These are phyloP conservation scores for Trifolium repens DNA, from an alignment of 306 rosid genomes.

Conservation along the genomic window DNA sequence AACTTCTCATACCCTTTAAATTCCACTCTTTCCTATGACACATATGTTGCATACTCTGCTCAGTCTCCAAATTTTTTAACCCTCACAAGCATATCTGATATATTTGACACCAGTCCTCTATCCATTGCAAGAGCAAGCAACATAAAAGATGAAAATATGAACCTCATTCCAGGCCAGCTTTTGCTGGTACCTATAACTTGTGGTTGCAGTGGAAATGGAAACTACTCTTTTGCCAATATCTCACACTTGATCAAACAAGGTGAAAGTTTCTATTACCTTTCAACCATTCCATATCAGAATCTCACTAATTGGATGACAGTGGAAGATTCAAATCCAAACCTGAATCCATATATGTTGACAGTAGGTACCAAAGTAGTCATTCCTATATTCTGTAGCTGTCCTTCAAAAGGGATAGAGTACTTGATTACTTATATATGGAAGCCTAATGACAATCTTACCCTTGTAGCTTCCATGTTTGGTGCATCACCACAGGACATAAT, in stretches of 20 bases:
- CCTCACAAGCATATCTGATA: constrained; percentile 51
- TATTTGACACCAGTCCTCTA: constrained; percentile 53
- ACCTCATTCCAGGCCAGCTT: constrained; percentile 54
- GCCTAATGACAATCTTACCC: constrained; percentile 48
- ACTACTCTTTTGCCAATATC: constrained; percentile 53
- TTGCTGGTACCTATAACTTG: constrained; percentile 65
- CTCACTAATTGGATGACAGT: constrained; percentile 59
- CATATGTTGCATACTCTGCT: constrained; percentile 65
- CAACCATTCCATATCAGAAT: constrained; percentile 49
- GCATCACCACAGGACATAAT: constrained; percentile 45
- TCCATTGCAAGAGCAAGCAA: constrained; percentile 62
- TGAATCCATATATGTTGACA: constrained; percentile 46
- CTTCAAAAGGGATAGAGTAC: constrained; percentile 50
- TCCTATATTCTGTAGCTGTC: constrained; percentile 71
- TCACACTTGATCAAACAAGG: constrained; percentile 53
- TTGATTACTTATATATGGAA: constrained; percentile 71
- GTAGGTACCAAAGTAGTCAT: constrained; percentile 51
- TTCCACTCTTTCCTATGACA: constrained; percentile 45
- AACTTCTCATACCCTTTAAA: constrained; percentile 52
- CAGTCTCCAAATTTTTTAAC: constrained; percentile 49
- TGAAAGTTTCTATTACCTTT: constrained; percentile 57
- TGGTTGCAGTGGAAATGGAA: constrained; percentile 50
- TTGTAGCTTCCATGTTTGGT: constrained; percentile 53
- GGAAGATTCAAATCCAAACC: constrained; percentile 40
- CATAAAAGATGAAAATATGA: constrained; percentile 13